Evolutionary conservation across 2,329 filamentous ascomycete species (phyloP).

Genomic region (Macrophomina tecta): DNA sequence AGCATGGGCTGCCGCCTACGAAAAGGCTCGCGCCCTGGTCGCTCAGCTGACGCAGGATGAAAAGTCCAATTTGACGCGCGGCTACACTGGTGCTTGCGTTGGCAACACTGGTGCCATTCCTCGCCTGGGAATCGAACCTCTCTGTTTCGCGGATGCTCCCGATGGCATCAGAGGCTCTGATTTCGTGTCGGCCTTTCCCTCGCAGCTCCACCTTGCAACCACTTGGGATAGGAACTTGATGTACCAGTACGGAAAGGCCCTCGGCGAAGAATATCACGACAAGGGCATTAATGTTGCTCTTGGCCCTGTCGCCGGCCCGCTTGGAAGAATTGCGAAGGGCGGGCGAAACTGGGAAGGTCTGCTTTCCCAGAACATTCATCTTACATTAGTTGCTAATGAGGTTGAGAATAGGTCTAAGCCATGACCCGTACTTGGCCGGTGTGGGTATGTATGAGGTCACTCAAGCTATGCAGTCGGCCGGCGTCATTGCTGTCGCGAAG

Average conservation of each 20-base stretch:
- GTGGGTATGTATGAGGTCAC: slow-evolving; percentile 57
- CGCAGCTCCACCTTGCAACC: slow-evolving; percentile 42
- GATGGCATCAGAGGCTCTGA: slow-evolving; percentile 42
- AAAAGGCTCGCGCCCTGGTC: slow-evolving; percentile 47
- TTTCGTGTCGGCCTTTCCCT: slow-evolving; percentile 41
- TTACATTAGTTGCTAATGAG: too few relatives aligned
- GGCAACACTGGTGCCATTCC: slow-evolving; percentile 46
- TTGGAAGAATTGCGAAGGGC: slow-evolving; percentile 67
- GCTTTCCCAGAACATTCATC: too few relatives aligned
- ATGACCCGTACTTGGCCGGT: slow-evolving; percentile 69
- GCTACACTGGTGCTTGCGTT: slow-evolving; percentile 40
- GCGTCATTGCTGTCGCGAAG: slow-evolving; percentile 63
- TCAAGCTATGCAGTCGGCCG: slow-evolving; percentile 60
- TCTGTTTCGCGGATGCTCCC: slow-evolving; percentile 49
- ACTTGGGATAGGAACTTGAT: slow-evolving; percentile 48
- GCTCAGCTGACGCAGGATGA: slow-evolving; percentile 50
- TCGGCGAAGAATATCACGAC: slow-evolving; percentile 41
- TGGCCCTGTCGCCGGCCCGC: slow-evolving; percentile 71
- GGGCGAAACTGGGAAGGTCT: slow-evolving; percentile 76
- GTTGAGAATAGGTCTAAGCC: slow-evolving; percentile 60
- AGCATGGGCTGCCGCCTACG: slow-evolving; percentile 39
- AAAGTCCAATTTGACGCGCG: slow-evolving; percentile 50
- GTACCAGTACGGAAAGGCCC: slow-evolving; percentile 39
- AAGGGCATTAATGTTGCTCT: slow-evolving; percentile 69
- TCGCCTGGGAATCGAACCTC: slow-evolving; percentile 44